These are phyloP conservation scores for Guadua angustifolia DNA, from an alignment of 176 grass and related monocot species.

Conservation along the genomic window DNA sequence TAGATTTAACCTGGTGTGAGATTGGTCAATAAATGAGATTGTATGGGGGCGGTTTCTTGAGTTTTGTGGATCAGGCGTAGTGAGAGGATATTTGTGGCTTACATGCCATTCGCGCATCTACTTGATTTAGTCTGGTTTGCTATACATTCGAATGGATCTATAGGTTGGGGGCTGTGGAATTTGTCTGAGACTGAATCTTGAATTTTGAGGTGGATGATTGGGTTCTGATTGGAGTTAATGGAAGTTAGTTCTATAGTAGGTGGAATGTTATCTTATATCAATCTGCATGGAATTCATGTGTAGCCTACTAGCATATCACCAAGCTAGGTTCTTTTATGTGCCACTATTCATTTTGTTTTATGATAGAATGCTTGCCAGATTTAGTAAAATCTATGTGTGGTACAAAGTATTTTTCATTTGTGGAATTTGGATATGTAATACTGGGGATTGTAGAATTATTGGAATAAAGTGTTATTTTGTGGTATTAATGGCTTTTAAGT, in stretches of 20 bases:
- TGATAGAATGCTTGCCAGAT: slow-evolving; percentile 1
- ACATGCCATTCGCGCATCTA: not conserved
- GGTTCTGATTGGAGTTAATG: not conserved
- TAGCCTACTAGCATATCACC: not conserved
- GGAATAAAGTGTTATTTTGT: not conserved
- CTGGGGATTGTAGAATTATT: not conserved
- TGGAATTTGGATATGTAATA: not conserved
- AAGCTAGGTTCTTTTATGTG: not conserved
- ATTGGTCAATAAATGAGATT: not conserved
- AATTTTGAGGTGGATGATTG: not conserved
- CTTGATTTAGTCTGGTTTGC: not conserved
- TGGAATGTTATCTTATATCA: not conserved
- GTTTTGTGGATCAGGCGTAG: not conserved
- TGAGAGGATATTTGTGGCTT: not conserved
- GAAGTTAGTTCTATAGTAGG: not conserved
- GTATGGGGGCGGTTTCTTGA: not conserved
- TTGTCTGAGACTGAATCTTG: not conserved
- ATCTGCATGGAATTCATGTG: not conserved
- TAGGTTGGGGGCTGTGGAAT: not conserved
- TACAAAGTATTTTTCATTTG: not conserved
- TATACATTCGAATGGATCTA: not conserved
- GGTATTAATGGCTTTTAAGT: not conserved
- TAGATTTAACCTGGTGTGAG: not conserved
- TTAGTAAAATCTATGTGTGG: not conserved
- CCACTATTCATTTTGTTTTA: slow-evolving; percentile 16